phyloP scores from a whole-genome alignment of 768 basidiomycete genomes.

The Leucosporidium scottii region DNA sequence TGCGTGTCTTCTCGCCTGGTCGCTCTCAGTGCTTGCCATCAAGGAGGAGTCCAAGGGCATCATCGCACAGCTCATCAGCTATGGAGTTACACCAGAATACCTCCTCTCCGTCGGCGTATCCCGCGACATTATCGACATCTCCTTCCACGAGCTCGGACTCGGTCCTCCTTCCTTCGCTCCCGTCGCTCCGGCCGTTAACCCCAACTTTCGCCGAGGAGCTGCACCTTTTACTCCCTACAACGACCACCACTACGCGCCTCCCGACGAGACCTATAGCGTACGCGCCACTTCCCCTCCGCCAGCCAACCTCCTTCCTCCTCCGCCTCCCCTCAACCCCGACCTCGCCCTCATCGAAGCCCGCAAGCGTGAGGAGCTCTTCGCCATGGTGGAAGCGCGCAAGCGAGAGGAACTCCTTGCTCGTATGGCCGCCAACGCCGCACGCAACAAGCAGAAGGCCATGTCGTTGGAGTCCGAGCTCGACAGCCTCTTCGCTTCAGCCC shows the following conservation, averaged over 20 bases:
- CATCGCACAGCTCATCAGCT: slow-evolving; percentile 24
- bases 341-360: background rate
- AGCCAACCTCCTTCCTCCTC: background rate
- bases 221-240: no score
- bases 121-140: slow-evolving; percentile 13
- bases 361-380: background rate
- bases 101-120: slow-evolving; percentile 27
- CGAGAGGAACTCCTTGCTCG: slow-evolving; percentile 23
- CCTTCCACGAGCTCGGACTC: slow-evolving; percentile 22
- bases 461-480: slow-evolving; percentile 21
- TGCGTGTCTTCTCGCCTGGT: background rate
- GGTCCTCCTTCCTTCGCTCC: background rate
- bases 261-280: background rate
- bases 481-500: slow-evolving; percentile 7
- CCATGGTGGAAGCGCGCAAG: slow-evolving; percentile 13
- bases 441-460: slow-evolving; percentile 20
- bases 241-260: background rate
- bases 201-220: no score
- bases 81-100: slow-evolving; percentile 25
- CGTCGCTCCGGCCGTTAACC: no score
- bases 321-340: background rate
- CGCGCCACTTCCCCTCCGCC: background rate
- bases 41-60: slow-evolving; percentile 20
- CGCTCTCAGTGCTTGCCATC: slow-evolving; percentile 1
- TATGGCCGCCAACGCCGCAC: slow-evolving; percentile 12